phyloP scores from a whole-genome alignment of 202 grass and related monocot genomes.

The Musa balbisiana region DNA sequence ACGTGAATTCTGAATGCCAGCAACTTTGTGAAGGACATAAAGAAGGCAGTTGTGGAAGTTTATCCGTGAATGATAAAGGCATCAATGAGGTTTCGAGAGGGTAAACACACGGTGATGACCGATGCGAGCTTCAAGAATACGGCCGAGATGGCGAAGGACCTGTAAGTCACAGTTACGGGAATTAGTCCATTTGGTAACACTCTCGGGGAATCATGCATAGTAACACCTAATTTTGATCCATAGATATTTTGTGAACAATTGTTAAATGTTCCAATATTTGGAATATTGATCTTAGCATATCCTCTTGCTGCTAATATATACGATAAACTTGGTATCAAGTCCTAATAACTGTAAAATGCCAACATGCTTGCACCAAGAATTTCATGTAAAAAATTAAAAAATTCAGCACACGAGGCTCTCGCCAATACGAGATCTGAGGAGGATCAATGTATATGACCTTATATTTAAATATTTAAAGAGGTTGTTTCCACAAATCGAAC shows the following conservation, averaged over 20 bases:
- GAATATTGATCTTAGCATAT: not conserved
- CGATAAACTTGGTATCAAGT: not conserved
- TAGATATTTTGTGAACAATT: too few species aligned
- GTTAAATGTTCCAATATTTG: not conserved
- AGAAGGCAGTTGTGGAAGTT: not conserved
- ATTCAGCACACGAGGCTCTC: too few species aligned
- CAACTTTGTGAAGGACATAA: not conserved
- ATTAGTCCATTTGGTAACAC: not conserved
- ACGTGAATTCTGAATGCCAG: not conserved
- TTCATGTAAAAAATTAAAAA: not conserved
- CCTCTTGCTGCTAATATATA: not conserved
- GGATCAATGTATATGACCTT: too few species aligned
- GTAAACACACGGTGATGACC: constrained; percentile 65
- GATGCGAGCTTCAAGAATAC: constrained; percentile 63
- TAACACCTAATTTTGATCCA: too few species aligned
- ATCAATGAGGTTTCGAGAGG: constrained; percentile 45
- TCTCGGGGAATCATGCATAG: too few species aligned
- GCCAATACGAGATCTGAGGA: too few species aligned
- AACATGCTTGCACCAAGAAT: not conserved
- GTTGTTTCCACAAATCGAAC: too few species aligned
- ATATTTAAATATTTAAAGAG: too few species aligned
- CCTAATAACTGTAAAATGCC: not conserved
- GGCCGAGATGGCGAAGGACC: constrained; percentile 86
- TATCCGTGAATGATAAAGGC: not conserved
- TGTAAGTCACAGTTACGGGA: constrained; percentile 24